Conservation (phyloP, 1,284 basidiomycete species). For the Heterobasidion parviporum region DNA sequence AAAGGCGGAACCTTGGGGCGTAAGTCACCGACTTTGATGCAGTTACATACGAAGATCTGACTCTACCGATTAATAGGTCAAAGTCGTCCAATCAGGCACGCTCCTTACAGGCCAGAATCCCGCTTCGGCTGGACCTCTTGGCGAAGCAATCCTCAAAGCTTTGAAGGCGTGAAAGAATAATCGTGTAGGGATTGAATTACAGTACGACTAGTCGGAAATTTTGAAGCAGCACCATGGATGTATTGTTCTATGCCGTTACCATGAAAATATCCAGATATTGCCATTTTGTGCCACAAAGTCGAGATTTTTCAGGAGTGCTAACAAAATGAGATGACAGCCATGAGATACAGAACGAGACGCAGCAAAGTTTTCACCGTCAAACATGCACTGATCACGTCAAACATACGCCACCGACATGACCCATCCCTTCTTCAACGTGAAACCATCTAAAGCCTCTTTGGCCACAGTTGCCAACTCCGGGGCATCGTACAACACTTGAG, state of each 20-base stretch:
- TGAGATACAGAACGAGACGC: too few relatives aligned
- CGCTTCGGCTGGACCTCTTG: slow-evolving; percentile 46
- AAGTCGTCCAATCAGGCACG: slow-evolving; percentile 39
- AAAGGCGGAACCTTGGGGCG: slow-evolving; percentile 52
- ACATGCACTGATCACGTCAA: slow-evolving; percentile 27
- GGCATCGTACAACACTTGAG: slow-evolving; percentile 69
- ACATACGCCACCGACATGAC: slow-evolving; percentile 71
- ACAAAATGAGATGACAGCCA: too few relatives aligned
- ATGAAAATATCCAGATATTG: too few relatives aligned
- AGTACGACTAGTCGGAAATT: too few relatives aligned
- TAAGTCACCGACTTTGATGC: slow-evolving; percentile 22
- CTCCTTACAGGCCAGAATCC: slow-evolving; percentile 70
- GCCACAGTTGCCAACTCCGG: slow-evolving; percentile 66
- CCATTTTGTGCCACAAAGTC: too few relatives aligned
- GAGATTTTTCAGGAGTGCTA: too few relatives aligned
- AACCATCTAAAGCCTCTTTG: slow-evolving; percentile 71
- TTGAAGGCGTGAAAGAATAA: slow-evolving; percentile 8
- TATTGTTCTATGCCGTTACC: neutral
- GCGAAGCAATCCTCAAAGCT: slow-evolving; percentile 36
- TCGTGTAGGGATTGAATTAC: neutral
- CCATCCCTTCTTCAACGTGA: slow-evolving; percentile 76
- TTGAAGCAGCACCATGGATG: neutral
- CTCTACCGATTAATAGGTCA: slow-evolving; percentile 17
- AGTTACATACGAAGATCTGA: neutral
- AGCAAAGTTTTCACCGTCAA: neutral